Conservation (phyloP, 371 early-diverging fungal genomes). For the Syncephalastrum racemosum region DNA sequence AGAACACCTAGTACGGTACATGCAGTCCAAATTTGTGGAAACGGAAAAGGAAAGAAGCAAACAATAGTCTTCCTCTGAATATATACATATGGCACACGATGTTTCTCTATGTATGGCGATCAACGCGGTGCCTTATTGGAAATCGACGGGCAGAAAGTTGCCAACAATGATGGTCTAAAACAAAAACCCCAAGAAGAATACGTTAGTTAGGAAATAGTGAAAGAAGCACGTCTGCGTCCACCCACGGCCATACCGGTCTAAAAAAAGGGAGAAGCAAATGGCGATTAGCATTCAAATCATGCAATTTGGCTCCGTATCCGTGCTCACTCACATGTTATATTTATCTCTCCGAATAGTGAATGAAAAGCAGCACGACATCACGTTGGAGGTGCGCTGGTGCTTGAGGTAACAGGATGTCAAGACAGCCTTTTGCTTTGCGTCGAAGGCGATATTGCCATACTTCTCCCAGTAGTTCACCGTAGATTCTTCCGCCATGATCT, state of each 20-base stretch:
- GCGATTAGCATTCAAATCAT: neutral
- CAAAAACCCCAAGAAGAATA: neutral
- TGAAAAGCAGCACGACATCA: slow-evolving; percentile 84
- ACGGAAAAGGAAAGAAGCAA: too few species aligned
- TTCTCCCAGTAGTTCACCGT: slow-evolving; percentile 88
- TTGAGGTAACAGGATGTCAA: slow-evolving; percentile 81
- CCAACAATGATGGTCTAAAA: slow-evolving; percentile 65
- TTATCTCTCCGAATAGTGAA: slow-evolving; percentile 92
- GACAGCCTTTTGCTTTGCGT: slow-evolving; percentile 93
- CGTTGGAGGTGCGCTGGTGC: slow-evolving; percentile 50
- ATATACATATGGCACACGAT: too few species aligned
- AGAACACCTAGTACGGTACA: too few species aligned
- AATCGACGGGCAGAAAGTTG: slow-evolving; percentile 77
- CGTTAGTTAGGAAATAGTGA: too few species aligned
- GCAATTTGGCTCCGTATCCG: neutral
- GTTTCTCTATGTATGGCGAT: too few species aligned
- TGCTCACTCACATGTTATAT: slow-evolving; percentile 67
- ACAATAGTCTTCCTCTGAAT: too few species aligned
- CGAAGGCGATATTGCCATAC: slow-evolving; percentile 95
- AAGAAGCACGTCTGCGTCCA: neutral
- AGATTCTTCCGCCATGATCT: slow-evolving; percentile 82
- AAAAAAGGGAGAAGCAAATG: neutral
- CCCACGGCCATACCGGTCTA: slow-evolving; percentile 25
- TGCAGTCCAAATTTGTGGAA: too few species aligned
- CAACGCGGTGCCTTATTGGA: slow-evolving; percentile 21